A percentile compares a stretch with the other conserved stretches of the same genome.
Conservation (phyloP, 1,284 basidiomycete genomes). For the Earliella scabrosa region DNA sequence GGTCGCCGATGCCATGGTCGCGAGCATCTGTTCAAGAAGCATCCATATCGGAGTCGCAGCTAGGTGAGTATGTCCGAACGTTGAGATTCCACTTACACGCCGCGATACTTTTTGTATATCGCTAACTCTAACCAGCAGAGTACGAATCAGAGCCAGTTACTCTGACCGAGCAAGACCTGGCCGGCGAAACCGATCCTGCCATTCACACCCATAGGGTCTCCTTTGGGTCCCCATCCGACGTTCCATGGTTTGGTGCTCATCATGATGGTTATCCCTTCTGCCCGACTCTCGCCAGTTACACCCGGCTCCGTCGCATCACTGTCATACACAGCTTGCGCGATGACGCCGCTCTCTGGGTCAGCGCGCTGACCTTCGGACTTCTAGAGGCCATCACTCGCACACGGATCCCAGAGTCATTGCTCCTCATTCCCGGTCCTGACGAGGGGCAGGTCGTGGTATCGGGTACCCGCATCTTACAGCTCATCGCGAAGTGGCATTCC, state of each 20-base stretch:
- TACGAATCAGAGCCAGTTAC: background rate
- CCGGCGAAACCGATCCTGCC: background rate
- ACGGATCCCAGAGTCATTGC: slow-evolving; percentile 4
- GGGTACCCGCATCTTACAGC: background rate
- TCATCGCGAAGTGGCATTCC: too few relatives aligned
- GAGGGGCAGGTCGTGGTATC: background rate
- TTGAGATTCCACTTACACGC: background rate
- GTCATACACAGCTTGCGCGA: slow-evolving; percentile 1
- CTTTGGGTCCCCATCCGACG: slow-evolving; percentile 6
- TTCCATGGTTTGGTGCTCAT: slow-evolving; percentile 5
- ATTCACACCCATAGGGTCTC: background rate
- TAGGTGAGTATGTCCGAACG: background rate
- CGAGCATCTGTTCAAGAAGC: background rate
- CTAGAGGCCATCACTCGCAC: slow-evolving; percentile 10
- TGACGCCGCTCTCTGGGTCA: slow-evolving; percentile 15
- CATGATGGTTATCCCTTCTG: slow-evolving; percentile 14
- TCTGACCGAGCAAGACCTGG: background rate
- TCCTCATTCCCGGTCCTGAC: background rate
- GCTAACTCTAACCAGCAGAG: background rate
- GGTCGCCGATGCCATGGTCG: slow-evolving; percentile 13
- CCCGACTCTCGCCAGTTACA: slow-evolving; percentile 5
- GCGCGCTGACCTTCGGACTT: slow-evolving; percentile 18
- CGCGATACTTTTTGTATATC: too few relatives aligned
- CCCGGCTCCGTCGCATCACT: background rate
- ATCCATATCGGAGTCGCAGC: background rate